These are phyloP conservation scores for Sporisorium exsertum DNA, from an alignment of 1,284 basidiomycete species.

Conservation along the genomic window DNA sequence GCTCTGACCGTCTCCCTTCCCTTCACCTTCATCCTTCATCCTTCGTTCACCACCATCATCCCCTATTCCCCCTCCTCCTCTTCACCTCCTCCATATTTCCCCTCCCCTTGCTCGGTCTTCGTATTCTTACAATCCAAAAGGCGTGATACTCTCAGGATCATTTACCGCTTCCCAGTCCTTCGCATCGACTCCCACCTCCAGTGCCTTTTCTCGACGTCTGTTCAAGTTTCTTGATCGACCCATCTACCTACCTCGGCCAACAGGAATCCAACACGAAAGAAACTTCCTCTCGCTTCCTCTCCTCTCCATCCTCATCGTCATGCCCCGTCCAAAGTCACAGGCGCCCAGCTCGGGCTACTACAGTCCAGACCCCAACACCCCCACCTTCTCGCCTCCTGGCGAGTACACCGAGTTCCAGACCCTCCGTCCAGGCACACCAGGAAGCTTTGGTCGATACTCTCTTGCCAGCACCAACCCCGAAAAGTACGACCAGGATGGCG, in stretches of 20 bases:
- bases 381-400: constrained; percentile 47
- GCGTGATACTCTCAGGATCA: neutral
- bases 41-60: neutral
- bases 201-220: neutral
- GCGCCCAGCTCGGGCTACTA: constrained; percentile 34
- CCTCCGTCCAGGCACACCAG: constrained; percentile 44
- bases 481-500: constrained; percentile 36
- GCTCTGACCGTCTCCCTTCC: neutral
- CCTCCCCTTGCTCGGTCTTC: neutral
- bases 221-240: neutral
- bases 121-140: neutral
- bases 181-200: too few species aligned
- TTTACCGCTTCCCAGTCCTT: neutral
- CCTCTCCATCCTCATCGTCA: constrained; percentile 3
- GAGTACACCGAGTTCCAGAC: constrained; percentile 49
- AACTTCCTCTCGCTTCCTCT: neutral
- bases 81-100: neutral
- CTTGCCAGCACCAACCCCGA: constrained; percentile 31
- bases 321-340: constrained; percentile 24
- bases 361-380: constrained; percentile 40
- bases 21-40: neutral
- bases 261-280: neutral
- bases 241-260: neutral
- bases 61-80: neutral
- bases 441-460: constrained; percentile 37